Percentiles rank a stretch among this genome's conserved stretches.
Evolutionary conservation across 441 rosid genomes (phyloP).

Genomic region (Manihot esculenta): DNA sequence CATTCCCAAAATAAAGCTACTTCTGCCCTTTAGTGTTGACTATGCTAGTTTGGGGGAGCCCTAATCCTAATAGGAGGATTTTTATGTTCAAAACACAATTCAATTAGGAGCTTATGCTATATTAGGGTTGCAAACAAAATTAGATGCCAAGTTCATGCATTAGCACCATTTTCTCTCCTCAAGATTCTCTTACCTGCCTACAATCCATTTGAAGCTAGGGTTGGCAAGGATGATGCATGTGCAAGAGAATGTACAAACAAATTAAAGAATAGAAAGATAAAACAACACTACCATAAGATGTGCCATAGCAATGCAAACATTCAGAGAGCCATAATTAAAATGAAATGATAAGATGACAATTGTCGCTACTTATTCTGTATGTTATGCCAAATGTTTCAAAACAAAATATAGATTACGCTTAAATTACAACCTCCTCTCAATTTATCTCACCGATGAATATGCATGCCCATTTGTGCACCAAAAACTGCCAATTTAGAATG

Average conservation of each 20-base stretch:
- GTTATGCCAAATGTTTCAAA: neutral
- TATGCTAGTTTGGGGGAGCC: too few relatives aligned
- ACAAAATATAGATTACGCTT: neutral
- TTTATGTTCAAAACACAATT: too few relatives aligned
- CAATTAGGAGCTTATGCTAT: too few relatives aligned
- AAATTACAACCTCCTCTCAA: neutral
- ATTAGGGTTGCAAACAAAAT: too few relatives aligned
- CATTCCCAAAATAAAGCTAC: too few relatives aligned
- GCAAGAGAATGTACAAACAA: neutral
- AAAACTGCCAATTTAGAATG: neutral
- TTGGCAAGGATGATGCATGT: neutral
- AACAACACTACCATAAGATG: neutral
- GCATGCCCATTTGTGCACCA: neutral
- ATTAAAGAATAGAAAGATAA: neutral
- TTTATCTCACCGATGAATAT: neutral
- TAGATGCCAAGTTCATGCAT: too few relatives aligned
- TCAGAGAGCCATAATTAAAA: neutral
- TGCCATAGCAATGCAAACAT: neutral
- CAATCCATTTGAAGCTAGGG: too few relatives aligned
- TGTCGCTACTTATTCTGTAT: neutral
- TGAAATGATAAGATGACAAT: neutral
- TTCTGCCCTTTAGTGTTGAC: too few relatives aligned
- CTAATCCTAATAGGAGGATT: too few relatives aligned
- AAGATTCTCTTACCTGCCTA: too few relatives aligned
- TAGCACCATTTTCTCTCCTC: too few relatives aligned